Conservation (phyloP, 495 filamentous ascomycete genomes). For the Immersiella caudata region DNA sequence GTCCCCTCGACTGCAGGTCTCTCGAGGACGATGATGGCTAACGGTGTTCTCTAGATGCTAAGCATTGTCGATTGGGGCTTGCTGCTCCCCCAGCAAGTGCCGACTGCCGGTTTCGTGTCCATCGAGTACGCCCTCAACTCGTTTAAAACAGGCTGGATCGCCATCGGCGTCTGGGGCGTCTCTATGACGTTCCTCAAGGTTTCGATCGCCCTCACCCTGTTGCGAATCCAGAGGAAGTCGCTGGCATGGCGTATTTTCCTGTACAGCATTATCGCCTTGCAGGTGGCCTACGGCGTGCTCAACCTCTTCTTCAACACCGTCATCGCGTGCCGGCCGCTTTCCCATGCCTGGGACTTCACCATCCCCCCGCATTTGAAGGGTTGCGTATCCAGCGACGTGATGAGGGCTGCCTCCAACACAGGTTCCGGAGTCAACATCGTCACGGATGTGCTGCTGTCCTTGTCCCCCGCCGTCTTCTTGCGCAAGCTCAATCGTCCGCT, state of each 20-base stretch:
- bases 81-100: conserved; percentile 27
- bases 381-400: conserved; percentile 26
- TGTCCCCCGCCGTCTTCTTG: conserved; percentile 31
- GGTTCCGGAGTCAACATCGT: conserved; percentile 34
- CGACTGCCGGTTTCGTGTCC: conserved; percentile 18
- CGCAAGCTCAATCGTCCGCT: conserved; percentile 35
- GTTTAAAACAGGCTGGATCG: conserved; percentile 29
- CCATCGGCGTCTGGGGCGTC: conserved; percentile 33
- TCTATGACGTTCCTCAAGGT: conserved; percentile 37
- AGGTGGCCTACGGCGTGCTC: conserved; percentile 57
- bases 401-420: conserved; percentile 28
- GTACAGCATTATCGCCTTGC: conserved; percentile 53
- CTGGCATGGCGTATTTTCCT: conserved; percentile 52
- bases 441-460: conserved; percentile 33
- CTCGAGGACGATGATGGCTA: background rate
- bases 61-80: conserved; percentile 29
- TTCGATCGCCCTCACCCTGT: conserved; percentile 33
- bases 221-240: conserved; percentile 40
- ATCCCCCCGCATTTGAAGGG: background rate
- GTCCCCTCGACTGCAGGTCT: background rate
- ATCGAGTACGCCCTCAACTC: conserved; percentile 8
- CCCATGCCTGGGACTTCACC: conserved; percentile 27
- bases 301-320: conserved; percentile 31
- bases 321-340: conserved; percentile 31
- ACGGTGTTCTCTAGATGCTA: conserved; percentile 22